Evolutionary conservation across 371 early-diverging fungal genomes (phyloP).

Genomic region (Syncephalastrum contaminatum): DNA sequence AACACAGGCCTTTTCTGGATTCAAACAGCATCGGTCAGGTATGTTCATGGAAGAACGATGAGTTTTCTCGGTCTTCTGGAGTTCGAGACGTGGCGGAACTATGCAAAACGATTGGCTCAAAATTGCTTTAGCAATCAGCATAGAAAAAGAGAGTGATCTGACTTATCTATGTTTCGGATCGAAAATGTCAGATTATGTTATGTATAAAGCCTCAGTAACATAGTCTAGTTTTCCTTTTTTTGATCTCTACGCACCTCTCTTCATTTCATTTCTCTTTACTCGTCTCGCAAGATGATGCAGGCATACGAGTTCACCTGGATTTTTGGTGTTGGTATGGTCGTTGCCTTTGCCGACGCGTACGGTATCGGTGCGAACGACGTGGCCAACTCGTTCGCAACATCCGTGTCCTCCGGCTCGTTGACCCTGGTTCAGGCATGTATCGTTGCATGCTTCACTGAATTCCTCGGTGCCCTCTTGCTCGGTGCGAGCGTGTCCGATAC

Average conservation of each 20-base stretch:
- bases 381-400: conserved; percentile 88
- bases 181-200: too few relatives aligned
- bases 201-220: too few relatives aligned
- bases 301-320: conserved; percentile 73
- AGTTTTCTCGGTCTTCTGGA: too few relatives aligned
- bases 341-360: conserved; percentile 64
- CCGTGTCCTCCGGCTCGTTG: conserved; percentile 81
- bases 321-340: conserved; percentile 69
- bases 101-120: too few relatives aligned
- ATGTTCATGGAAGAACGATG: too few relatives aligned
- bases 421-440: conserved; percentile 70
- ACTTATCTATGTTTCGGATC: too few relatives aligned
- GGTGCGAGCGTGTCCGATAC: conserved; percentile 78
- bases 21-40: too few relatives aligned
- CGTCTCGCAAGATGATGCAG: conserved; percentile 43
- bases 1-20: too few relatives aligned
- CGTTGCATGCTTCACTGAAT: conserved; percentile 86
- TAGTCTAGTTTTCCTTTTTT: neutral
- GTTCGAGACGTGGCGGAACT: too few relatives aligned
- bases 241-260: neutral
- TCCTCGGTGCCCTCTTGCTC: conserved; percentile 79
- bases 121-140: too few relatives aligned
- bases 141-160: too few relatives aligned
- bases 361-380: conserved; percentile 91
- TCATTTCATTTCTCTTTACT: neutral